These are phyloP conservation scores for Pinus tabuliformis DNA, from an alignment of 75 land plant genomes.

Conservation along the genomic window DNA sequence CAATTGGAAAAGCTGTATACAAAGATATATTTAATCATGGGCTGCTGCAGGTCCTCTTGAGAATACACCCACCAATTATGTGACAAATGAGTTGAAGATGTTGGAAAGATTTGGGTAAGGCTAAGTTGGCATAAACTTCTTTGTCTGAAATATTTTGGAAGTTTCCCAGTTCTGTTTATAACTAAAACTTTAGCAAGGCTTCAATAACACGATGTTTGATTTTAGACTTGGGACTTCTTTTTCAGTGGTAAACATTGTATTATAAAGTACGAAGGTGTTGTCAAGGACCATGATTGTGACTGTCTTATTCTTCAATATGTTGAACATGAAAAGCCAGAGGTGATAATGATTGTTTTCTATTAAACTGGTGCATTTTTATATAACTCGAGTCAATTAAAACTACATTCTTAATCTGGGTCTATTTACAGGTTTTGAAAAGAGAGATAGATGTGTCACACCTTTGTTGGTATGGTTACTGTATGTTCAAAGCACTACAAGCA, in stretches of 20 bases:
- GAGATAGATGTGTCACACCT: constrained; percentile 71
- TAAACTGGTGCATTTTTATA: background rate
- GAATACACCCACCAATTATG: constrained; percentile 56
- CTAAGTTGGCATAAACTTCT: background rate
- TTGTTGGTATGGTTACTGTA: constrained; percentile 77
- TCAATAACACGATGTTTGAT: background rate
- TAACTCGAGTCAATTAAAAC: background rate
- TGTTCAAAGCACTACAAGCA: constrained; percentile 80
- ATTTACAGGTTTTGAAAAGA: constrained; percentile 62
- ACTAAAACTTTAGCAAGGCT: constrained; percentile 11
- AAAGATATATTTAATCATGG: background rate
- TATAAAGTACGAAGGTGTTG: constrained; percentile 55
- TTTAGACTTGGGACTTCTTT: constrained; percentile 5
- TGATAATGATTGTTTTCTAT: constrained; percentile 16
- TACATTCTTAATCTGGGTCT: background rate
- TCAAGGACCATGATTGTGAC: constrained; percentile 37
- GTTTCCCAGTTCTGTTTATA: background rate
- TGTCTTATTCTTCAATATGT: constrained; percentile 85
- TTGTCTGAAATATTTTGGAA: background rate
- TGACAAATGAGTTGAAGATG: constrained; percentile 78
- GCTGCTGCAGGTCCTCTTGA: constrained; percentile 58
- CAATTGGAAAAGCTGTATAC: background rate
- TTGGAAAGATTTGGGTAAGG: constrained; percentile 77
- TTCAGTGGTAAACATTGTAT: constrained; percentile 60
- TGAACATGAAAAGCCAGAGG: constrained; percentile 96